Evolutionary conservation across 2,329 filamentous ascomycete genomes (phyloP), one percentile per base, ranked within the genome.

Genomic region (Phoma sp.): DNA sequence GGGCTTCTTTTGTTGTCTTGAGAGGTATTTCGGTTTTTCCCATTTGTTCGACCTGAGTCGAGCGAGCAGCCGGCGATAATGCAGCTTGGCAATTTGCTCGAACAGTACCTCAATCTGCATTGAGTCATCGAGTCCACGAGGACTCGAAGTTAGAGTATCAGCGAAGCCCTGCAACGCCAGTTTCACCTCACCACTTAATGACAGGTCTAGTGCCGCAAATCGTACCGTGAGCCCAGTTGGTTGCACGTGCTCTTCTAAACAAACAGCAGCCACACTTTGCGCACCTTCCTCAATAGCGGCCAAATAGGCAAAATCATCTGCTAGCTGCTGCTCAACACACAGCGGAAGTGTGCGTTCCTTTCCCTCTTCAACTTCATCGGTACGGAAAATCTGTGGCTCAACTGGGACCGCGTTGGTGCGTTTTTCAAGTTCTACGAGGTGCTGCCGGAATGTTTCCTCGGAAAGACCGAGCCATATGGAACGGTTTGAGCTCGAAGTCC

Each of bases 391-490:
- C 17, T 45, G 51, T 15, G 51, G 43, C 10, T 47, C 45, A 21
- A 53, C n/a, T 7, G 51, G 51, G 5, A 53, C 51, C 18, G 51
- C 51, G 28, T 53, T 53, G 20, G 51, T 53, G 33, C 51, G 33
- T 21, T 29, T 33, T 21, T 53, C 51, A 4, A 53, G 51, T 12
- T 48, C 38, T 18, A 53, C 38, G n/a, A 53, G 51, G 20, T 53
- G 51, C 20, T 34, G 43, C 12, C 51, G 51, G 7, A 53, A 53
- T 14, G 21, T 38, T 1, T 48, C 20, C 17, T 53, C 51, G 10
- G 43, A 3, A 21, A 42, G 11, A 1, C 43, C 23, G 39, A 26
- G 32, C 51, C 51, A 53, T 43, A 53, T 45, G 1, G 51, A 53
- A 38, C 5, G 20, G 17, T 29, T n/a, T 15, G 43, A 15, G 26